Conservation (phyloP, 2,329 filamentous ascomycete species). For the Endoconidiophora laricicola region DNA sequence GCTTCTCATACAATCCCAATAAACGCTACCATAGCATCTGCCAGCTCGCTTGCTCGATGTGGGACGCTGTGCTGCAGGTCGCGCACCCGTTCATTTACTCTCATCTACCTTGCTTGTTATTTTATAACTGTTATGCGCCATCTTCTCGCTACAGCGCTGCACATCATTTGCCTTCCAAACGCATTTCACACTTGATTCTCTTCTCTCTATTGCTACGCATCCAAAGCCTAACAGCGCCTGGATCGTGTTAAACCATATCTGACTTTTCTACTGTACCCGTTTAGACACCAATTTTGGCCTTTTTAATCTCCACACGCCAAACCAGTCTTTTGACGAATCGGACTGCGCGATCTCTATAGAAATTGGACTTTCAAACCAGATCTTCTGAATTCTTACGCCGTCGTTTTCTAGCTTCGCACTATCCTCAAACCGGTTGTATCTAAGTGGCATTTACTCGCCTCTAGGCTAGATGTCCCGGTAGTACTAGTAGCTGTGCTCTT, state of each 20-base stretch:
- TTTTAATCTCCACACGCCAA: background rate
- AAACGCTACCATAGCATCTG: no score
- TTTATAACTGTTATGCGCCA: background rate
- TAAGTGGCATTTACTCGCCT: slow-evolving; percentile 2
- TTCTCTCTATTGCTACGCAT: background rate
- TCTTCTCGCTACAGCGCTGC: background rate
- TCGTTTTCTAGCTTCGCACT: slow-evolving; percentile 8
- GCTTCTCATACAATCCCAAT: no score
- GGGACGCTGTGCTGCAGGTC: no score
- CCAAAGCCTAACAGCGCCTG: background rate
- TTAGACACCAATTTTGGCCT: background rate
- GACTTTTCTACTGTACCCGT: no score
- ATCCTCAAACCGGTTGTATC: slow-evolving; percentile 2
- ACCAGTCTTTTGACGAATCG: background rate
- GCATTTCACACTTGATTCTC: background rate
- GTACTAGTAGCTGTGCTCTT: slow-evolving; percentile 1
- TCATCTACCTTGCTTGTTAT: background rate
- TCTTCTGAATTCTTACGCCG: background rate
- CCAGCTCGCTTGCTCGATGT: no score
- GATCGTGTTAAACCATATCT: no score
- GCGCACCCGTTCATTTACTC: background rate
- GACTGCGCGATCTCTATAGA: slow-evolving; percentile 5
- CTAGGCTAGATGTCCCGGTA: slow-evolving; percentile 9
- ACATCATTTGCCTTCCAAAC: background rate
- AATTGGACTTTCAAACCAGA: background rate